phyloP scores from a whole-genome alignment of 345 rosid genomes.

The Isatis tinctoria region DNA sequence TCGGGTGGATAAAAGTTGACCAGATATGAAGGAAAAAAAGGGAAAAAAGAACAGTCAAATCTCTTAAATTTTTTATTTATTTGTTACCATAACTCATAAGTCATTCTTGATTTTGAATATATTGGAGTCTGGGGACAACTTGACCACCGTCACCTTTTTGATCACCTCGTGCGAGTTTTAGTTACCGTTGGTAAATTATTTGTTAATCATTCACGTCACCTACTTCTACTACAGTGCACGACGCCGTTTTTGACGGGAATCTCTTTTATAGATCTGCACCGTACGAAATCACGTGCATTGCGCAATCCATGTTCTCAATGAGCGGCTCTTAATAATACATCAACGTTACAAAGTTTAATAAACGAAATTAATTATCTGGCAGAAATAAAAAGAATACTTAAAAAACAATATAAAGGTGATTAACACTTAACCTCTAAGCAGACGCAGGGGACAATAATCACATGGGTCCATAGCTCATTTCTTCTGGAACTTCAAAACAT shows the following conservation, averaged over 20 bases:
- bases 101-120: too few species aligned
- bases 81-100: neutral
- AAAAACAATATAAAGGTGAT: neutral
- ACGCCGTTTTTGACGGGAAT: conserved; percentile 20
- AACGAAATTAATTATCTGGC: neutral
- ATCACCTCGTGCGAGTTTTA: conserved; percentile 1
- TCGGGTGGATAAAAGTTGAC: neutral
- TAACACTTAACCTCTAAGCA: conserved; percentile 30
- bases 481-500: conserved; percentile 23
- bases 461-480: conserved; percentile 31
- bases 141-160: neutral
- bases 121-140: too few species aligned
- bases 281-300: conserved; percentile 31
- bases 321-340: conserved; percentile 27
- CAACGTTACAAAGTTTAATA: conserved; percentile 6
- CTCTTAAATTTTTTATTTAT: too few species aligned
- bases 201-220: neutral
- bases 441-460: conserved; percentile 31
- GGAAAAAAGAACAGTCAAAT: neutral
- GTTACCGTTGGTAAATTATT: conserved; percentile 9
- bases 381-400: neutral
- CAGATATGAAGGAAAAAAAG: neutral
- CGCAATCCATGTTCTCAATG: conserved; percentile 14
- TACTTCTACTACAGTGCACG: conserved; percentile 8
- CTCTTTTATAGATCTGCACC: conserved; percentile 21